Evolutionary conservation across 202 grass and related monocot species (phyloP).

Genomic region (Setaria viridis): DNA sequence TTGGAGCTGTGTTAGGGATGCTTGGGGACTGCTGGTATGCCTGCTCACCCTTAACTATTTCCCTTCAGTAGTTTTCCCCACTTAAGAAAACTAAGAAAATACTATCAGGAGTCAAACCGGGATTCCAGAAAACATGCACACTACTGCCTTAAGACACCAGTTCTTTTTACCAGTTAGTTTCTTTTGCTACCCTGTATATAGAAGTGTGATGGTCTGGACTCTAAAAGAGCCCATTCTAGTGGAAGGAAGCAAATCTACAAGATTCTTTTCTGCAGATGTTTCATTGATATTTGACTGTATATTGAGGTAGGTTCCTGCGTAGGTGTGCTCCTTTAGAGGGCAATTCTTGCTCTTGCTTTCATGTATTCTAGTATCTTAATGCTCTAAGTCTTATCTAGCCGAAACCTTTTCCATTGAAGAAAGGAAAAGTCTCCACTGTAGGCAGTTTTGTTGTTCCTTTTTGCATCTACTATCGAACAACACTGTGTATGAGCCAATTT

Average conservation of each 20-base stretch:
- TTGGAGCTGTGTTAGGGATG: conserved; percentile 94
- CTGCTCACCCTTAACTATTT: conserved; percentile 18
- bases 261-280: not conserved
- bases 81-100: conserved; percentile 12
- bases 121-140: not conserved
- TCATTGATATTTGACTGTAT: not conserved
- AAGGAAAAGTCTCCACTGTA: not conserved
- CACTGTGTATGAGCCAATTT: not conserved
- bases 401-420: not conserved
- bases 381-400: conserved; percentile 22
- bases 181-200: not conserved
- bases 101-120: not conserved
- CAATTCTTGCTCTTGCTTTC: not conserved
- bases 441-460: conserved; percentile 24
- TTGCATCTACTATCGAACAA: not conserved
- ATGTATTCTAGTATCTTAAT: conserved; percentile 12
- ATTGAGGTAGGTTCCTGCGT: not conserved
- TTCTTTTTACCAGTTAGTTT: not conserved
- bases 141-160: not conserved
- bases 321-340: not conserved
- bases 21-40: conserved; percentile 94
- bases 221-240: not conserved
- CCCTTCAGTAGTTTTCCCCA: not conserved
- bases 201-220: not conserved
- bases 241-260: conserved; percentile 3